Base-by-base conservation (phyloP, 1,284 basidiomycete genomes). In the Stereum hirsutum region DNA sequence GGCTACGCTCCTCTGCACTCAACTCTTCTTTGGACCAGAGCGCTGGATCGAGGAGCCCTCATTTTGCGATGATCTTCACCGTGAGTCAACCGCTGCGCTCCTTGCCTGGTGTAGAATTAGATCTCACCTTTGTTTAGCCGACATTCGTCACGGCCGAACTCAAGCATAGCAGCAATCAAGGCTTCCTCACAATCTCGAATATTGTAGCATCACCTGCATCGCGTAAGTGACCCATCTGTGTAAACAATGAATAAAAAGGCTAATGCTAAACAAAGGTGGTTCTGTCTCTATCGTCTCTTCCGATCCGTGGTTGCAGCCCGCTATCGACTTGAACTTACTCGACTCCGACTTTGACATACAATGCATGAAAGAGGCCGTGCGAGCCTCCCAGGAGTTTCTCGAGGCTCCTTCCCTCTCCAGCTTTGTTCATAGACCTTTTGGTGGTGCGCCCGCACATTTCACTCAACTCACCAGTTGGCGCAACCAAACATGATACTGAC, bases 221-320 rank as follows among this genome's bases (percentile, higher is more conserved):
- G 8, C 6, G n/a, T 38, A 15, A 6, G 20, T 10, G 6, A 5
- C 17, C 25, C 4, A 12, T 5, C 3, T 30, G 6, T 5, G n/a
- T 5, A 8, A 24, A n/a, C 7, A 14, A 12, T 12, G 6, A 8
- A 31, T 17, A n/a, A 10, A 6, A 14, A 19, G 20, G 6, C 35
- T 37, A 14, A 35, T 35, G 23, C 32, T 19, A 42, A 17, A 26
- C 26, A 21, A 37, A 68, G 65, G 68, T 36, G 69, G 70, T 14
- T 58, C 61, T 5, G 48, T 71, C 14, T 57, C 49, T 3, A 49
- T 70, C 5, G 46, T 46, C 6, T 63, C 61, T 5, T 52, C 53
- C 14, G 53, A 66, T 47, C 64, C 69, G 0, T 66, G 70, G 41
- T 60, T 56, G 15, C 39, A 51, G 15, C 70, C 70, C 0, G 27